Evolutionary conservation across 352 stramenopile genomes (phyloP).

Genomic region (Phytophthora quininea): DNA sequence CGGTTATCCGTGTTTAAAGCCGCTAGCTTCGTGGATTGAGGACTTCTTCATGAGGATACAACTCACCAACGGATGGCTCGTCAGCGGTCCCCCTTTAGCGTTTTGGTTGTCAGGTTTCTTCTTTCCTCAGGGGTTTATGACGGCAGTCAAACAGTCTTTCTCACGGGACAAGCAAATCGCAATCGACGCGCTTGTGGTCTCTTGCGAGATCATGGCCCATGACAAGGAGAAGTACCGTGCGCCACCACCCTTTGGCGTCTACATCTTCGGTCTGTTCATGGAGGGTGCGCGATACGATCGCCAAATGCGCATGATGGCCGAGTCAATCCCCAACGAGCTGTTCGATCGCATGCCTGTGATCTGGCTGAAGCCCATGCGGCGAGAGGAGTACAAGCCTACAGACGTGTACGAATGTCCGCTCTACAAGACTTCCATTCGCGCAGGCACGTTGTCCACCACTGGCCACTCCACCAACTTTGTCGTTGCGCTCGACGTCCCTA

Average conservation of each 20-base stretch:
- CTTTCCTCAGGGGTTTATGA: slow-evolving; percentile 96
- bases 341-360: slow-evolving; percentile 93
- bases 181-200: slow-evolving; percentile 92
- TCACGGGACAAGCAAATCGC: slow-evolving; percentile 90
- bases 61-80: slow-evolving; percentile 87
- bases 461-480: slow-evolving; percentile 96
- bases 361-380: slow-evolving; percentile 87
- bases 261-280: slow-evolving; percentile 96
- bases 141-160: slow-evolving; percentile 93
- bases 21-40: slow-evolving; percentile 91
- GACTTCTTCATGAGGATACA: slow-evolving; percentile 91
- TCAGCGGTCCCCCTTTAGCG: slow-evolving; percentile 75
- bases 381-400: slow-evolving; percentile 72
- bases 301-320: slow-evolving; percentile 75
- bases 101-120: slow-evolving; percentile 96
- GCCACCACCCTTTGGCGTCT: slow-evolving; percentile 86
- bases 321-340: slow-evolving; percentile 88
- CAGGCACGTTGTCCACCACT: slow-evolving; percentile 92
- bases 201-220: slow-evolving; percentile 78
- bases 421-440: slow-evolving; percentile 93
- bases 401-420: slow-evolving; percentile 92
- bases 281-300: slow-evolving; percentile 92
- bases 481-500: slow-evolving; percentile 86
- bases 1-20: slow-evolving; percentile 93
- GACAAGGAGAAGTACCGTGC: slow-evolving; percentile 73